Evolutionary conservation across 2,329 filamentous ascomycete genomes (phyloP).

Genomic region (Fusarium nygamai): DNA sequence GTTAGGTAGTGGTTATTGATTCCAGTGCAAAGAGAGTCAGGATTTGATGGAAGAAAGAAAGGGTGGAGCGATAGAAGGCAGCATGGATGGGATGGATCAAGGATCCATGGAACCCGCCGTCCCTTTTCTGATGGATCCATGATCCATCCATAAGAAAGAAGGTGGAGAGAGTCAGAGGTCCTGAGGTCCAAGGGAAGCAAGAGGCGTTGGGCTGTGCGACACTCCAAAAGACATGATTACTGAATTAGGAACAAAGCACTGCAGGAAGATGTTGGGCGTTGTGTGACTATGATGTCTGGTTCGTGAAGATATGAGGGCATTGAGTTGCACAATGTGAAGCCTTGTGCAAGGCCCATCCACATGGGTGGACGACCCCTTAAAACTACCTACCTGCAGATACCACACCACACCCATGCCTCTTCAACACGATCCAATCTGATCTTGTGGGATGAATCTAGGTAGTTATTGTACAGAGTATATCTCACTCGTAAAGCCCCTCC

Average conservation of each 20-base stretch:
- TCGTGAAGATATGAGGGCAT: neutral
- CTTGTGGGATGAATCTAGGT: slow-evolving; percentile 14
- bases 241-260: neutral
- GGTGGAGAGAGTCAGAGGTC: slow-evolving; percentile 6
- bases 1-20: slow-evolving; percentile 17
- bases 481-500: slow-evolving; percentile 1
- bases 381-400: neutral
- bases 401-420: slow-evolving; percentile 13
- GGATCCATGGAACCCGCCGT: slow-evolving; percentile 29
- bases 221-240: neutral
- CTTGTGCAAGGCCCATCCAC: neutral
- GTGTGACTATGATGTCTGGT: neutral
- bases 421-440: slow-evolving; percentile 29
- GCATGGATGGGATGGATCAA: slow-evolving; percentile 28
- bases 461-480: neutral
- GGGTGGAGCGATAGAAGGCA: slow-evolving; percentile 31
- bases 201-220: slow-evolving; percentile 10
- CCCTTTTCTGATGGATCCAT: slow-evolving; percentile 26
- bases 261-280: neutral
- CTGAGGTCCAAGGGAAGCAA: neutral
- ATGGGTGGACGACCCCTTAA: slow-evolving; percentile 8
- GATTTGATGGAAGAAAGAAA: slow-evolving; percentile 34
- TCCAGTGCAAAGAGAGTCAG: slow-evolving; percentile 29
- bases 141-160: slow-evolving; percentile 6
- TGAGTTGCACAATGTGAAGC: slow-evolving; percentile 10